phyloP scores from a whole-genome alignment of 2,329 filamentous ascomycete genomes.

The Leptographium procerum region DNA sequence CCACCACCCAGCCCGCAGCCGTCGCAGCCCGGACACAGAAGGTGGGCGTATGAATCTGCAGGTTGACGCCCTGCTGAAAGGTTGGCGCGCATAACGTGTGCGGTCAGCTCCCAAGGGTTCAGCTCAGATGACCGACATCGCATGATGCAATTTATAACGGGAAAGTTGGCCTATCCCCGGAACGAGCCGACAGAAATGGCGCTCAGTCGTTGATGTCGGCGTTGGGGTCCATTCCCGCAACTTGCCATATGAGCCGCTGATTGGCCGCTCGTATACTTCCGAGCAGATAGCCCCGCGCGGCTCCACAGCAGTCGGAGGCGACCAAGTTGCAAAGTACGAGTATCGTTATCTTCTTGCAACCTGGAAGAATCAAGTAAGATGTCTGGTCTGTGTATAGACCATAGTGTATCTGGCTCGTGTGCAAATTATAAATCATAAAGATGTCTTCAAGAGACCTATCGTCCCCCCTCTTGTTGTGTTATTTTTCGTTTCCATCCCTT shows the following conservation, averaged over 20 bases:
- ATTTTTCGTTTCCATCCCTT: not conserved
- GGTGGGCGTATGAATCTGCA: slow-evolving; percentile 1
- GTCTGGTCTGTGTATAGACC: too few relatives aligned
- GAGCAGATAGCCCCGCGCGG: not conserved
- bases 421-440: too few relatives aligned
- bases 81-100: slow-evolving; percentile 1
- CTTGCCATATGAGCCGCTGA: not conserved
- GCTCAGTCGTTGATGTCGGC: not conserved
- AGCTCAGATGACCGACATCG: not conserved
- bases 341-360: too few relatives aligned
- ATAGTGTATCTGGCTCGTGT: too few relatives aligned
- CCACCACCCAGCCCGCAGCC: not conserved
- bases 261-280: slow-evolving; percentile 1
- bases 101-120: slow-evolving; percentile 2
- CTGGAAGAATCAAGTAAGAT: not conserved
- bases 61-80: not conserved
- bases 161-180: not conserved
- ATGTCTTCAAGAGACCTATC: too few relatives aligned
- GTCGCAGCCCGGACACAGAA: not conserved
- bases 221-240: too few relatives aligned
- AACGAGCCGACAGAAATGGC: not conserved
- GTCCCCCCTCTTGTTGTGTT: too few relatives aligned
- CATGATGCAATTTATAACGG: not conserved
- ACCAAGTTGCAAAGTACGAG: not conserved
- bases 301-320: not conserved